These are phyloP conservation scores for Tilletia setariae DNA, from an alignment of 1,284 basidiomycete genomes.

Conservation along the genomic window DNA sequence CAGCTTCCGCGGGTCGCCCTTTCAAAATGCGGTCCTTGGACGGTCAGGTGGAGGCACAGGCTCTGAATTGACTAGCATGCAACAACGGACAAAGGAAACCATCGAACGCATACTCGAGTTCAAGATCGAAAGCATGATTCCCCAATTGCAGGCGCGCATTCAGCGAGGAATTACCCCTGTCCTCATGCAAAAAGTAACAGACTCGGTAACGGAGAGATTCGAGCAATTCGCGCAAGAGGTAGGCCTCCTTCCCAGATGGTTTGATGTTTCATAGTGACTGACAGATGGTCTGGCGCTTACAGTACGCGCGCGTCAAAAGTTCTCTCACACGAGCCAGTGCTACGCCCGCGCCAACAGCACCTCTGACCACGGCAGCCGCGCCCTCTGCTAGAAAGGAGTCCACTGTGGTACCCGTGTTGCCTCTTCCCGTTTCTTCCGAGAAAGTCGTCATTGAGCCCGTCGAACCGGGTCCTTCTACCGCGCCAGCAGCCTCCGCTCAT, in stretches of 20 bases:
- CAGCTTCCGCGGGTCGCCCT: background rate
- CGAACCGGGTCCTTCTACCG: background rate
- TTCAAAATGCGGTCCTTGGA: background rate
- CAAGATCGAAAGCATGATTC: slow-evolving; percentile 11
- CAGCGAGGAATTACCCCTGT: background rate
- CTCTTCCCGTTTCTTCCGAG: too few relatives aligned
- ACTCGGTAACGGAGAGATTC: background rate
- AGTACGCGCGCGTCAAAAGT: slow-evolving; percentile 6
- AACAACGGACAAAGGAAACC: background rate
- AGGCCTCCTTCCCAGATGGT: background rate
- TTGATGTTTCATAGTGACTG: background rate
- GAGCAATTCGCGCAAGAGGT: slow-evolving; percentile 13
- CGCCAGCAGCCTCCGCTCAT: background rate
- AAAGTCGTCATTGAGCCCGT: background rate
- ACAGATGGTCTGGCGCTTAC: too few relatives aligned
- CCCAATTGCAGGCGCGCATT: background rate
- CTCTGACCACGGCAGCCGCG: background rate
- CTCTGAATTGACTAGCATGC: background rate
- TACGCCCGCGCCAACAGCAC: background rate
- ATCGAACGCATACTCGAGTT: slow-evolving; percentile 8
- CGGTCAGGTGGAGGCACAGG: background rate
- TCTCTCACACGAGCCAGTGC: slow-evolving; percentile 10
- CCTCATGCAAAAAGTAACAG: slow-evolving; percentile 7
- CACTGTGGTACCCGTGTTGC: too few relatives aligned
- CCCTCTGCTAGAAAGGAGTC: background rate